Percentiles rank a stretch among this genome's conserved stretches.
Evolutionary conservation across 495 filamentous ascomycete species (phyloP).

Genomic region (Lophiostoma macrostomum): DNA sequence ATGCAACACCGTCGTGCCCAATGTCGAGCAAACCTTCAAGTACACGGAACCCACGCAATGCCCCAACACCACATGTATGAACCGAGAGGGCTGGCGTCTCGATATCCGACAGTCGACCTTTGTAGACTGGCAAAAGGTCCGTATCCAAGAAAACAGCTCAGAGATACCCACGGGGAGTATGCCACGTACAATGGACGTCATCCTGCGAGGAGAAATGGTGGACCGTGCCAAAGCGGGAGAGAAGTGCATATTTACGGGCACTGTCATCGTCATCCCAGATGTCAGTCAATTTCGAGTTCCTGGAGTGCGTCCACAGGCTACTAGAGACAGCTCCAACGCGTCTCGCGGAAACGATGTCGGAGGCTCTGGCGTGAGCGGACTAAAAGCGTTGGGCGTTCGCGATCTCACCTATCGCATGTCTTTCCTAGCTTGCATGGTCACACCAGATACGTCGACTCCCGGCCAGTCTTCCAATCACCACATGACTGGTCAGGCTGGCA

Average conservation of each 20-base stretch:
- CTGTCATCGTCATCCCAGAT: conserved; percentile 93
- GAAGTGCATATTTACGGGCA: conserved; percentile 95
- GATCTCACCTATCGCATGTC: conserved; percentile 97
- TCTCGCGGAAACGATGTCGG: conserved; percentile 75
- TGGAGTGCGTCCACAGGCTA: conserved; percentile 78
- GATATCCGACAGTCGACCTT: conserved; percentile 98
- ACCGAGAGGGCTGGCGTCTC: conserved; percentile 84
- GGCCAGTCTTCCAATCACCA: conserved; percentile 62
- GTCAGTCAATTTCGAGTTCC: conserved; percentile 93
- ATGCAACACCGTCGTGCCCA: conserved; percentile 75
- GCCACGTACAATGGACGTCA: conserved; percentile 96
- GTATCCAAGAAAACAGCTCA: conserved; percentile 94
- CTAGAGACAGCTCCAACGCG: conserved; percentile 71
- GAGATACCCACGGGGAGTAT: conserved; percentile 99
- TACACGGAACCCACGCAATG: conserved; percentile 97
- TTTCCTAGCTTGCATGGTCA: conserved; percentile 96
- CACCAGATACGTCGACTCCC: conserved; percentile 78
- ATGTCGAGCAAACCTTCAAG: conserved; percentile 95
- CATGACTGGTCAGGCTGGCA: conserved; percentile 66
- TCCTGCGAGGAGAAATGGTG: conserved; percentile 96
- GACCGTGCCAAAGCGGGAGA: conserved; percentile 96
- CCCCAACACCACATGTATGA: conserved; percentile 85
- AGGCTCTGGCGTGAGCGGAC: conserved; percentile 77
- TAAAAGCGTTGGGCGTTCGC: conserved; percentile 89
- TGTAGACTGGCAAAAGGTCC: conserved; percentile 97